Base-by-base conservation (phyloP, 257 asterid species). In the Solanum peruvianum region DNA sequence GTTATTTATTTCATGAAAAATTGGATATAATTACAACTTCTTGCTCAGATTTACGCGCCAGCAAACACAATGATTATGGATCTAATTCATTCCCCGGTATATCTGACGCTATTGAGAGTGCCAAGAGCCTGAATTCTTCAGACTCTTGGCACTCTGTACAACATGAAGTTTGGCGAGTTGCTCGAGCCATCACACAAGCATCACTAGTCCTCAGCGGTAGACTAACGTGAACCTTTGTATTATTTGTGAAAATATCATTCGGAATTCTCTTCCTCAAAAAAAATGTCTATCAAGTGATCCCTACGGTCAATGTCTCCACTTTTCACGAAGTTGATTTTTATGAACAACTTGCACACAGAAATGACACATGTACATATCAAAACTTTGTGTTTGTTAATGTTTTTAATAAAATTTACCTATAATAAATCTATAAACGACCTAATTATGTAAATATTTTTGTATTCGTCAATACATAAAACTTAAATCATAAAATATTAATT, bases 161-260 rank as follows among this genome's bases (percentile, higher is more conserved):
- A 60, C 98, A 93, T 75, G 96, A 96, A 89, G 92, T 96, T 60
- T 96, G 97, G 98, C 91, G 98, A 87, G 99, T 95, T 41, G 90
- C 98, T 69, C 93, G 98, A 87, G 99, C 92, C 85, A 92, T 95
- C 85, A 95, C 93, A 72, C 98, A 96, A 83, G 97, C 95, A 88
- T 91, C 98, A 6, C 88, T 95, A 42, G 94, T 94, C 89, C 98
- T 95, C 47, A 88, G 56, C 84, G 97, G 95, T 87, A 87, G 88
- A 66, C 84, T 95, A 12, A 94, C 94, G 45, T 95, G 90, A 93
- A 86, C 18, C 29, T 18, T 47, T 47, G 44, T 47, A 29, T 6
- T 16, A 16, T 13, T 80, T 29, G 12, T 45, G 37, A 18, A 47
- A 64, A 20, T 15, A 62, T 64, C 71, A 23, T 60, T 27, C 6